Evolutionary conservation across 2,329 filamentous ascomycete genomes (phyloP).

Genomic region (Penicillium sp.): DNA sequence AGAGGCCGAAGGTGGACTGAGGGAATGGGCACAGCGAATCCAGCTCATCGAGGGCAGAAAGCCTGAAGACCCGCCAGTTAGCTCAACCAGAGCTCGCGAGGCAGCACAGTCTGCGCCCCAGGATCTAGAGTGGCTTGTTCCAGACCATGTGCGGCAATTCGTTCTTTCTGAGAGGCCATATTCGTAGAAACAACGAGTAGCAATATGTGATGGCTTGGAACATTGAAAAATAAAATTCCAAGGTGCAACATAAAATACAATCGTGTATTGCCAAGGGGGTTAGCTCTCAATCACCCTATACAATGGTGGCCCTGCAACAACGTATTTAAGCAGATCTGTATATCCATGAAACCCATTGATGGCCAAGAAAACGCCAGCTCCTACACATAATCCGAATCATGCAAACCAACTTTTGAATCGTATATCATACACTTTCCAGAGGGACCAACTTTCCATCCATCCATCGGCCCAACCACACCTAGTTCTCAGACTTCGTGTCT

Average conservation of each 20-base stretch:
- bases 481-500: slow-evolving; percentile 19
- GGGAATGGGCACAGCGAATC: slow-evolving; percentile 47
- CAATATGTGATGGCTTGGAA: not conserved
- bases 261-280: not conserved
- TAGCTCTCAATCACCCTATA: not conserved
- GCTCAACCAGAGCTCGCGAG: slow-evolving; percentile 46
- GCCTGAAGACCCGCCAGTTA: slow-evolving; percentile 39
- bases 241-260: not conserved
- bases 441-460: not conserved
- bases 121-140: slow-evolving; percentile 40
- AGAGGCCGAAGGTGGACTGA: slow-evolving; percentile 39
- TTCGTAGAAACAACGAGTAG: slow-evolving; percentile 1
- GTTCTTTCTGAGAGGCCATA: slow-evolving; percentile 37
- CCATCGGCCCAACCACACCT: not conserved
- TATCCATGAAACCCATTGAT: not conserved
- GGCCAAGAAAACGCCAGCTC: not conserved
- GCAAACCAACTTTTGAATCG: not conserved
- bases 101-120: slow-evolving; percentile 33
- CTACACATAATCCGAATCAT: not conserved
- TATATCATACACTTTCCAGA: slow-evolving; percentile 12
- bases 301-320: not conserved
- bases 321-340: not conserved
- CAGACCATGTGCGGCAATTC: slow-evolving; percentile 35
- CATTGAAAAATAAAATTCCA: not conserved
- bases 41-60: slow-evolving; percentile 44